These are phyloP conservation scores for Debaryomycetaceae sp. DNA, from an alignment of 1,139 yeast species.

Conservation along the genomic window DNA sequence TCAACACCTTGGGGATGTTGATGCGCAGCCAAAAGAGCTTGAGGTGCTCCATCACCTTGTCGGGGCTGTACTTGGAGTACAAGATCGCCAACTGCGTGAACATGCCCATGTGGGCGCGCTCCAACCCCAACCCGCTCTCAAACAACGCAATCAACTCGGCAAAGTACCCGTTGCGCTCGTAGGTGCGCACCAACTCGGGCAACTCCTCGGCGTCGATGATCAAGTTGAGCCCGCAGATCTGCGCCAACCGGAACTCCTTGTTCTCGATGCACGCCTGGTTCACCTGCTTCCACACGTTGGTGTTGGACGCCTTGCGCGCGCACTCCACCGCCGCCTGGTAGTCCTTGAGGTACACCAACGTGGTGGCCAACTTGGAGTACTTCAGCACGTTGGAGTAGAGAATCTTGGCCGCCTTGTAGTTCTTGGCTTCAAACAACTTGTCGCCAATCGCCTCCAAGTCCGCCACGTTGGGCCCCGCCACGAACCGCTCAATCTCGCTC, in stretches of 20 bases:
- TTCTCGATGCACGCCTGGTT: constrained; percentile 94
- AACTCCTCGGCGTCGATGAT: constrained; percentile 97
- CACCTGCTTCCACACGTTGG: constrained; percentile 95
- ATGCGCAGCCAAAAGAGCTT: constrained; percentile 97
- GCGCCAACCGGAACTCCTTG: constrained; percentile 94
- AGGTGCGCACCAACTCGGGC: constrained; percentile 81
- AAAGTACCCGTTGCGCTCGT: constrained; percentile 88
- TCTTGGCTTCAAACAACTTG: constrained; percentile 72
- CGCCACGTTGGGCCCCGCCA: constrained; percentile 87
- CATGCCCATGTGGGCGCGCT: constrained; percentile 99
- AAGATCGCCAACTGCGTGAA: constrained; percentile 91
- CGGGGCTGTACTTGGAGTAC: constrained; percentile 88
- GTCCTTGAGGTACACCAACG: constrained; percentile 85
- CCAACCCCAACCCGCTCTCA: constrained; percentile 93
- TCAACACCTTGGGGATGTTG: constrained; percentile 94
- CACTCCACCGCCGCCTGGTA: constrained; percentile 97
- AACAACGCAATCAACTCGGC: constrained; percentile 86
- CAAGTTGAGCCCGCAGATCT: constrained; percentile 96
- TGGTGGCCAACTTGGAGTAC: constrained; percentile 93
- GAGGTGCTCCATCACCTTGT: constrained; percentile 92
- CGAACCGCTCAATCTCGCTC: constrained; percentile 77
- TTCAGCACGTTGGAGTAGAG: constrained; percentile 83
- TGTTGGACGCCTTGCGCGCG: constrained; percentile 96
- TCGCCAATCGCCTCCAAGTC: constrained; percentile 92
- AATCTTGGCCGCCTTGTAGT: constrained; percentile 90